Percentiles rank a stretch among this genome's conserved stretches.
Evolutionary conservation across 148 eudicot species (phyloP).

Genomic region (Silene uniflora): DNA sequence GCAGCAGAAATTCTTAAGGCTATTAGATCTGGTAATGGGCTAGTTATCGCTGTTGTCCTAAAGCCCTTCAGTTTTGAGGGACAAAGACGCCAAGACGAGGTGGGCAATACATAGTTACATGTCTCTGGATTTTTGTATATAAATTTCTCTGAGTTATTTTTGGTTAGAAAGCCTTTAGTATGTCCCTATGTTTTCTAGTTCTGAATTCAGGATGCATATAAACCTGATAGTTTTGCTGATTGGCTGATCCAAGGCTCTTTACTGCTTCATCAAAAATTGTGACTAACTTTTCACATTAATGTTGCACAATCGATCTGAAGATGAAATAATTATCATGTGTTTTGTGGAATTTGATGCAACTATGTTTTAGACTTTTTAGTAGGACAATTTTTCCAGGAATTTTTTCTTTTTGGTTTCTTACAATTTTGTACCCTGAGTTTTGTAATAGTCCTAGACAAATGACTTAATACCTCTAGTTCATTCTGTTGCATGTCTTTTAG

Average conservation of each 20-base stretch:
- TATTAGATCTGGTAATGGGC: conserved; percentile 47
- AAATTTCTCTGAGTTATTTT: conserved; percentile 2
- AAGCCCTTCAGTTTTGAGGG: conserved; percentile 97
- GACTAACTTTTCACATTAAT: neutral
- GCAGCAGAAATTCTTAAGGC: conserved; percentile 52
- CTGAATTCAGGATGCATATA: neutral
- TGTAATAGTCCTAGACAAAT: no score
- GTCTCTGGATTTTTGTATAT: neutral
- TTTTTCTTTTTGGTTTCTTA: no score
- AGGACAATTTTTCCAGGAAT: neutral
- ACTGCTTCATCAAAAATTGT: neutral
- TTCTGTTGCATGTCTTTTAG: no score
- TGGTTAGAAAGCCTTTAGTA: neutral
- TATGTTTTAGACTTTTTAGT: neutral
- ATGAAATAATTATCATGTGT: neutral
- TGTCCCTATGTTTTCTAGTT: no score
- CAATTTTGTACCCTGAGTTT: no score
- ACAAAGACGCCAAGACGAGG: conserved; percentile 90
- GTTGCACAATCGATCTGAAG: neutral
- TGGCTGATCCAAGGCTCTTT: neutral
- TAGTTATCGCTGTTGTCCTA: conserved; percentile 61
- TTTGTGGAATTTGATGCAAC: neutral
- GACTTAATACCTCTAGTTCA: no score
- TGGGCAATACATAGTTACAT: conserved; percentile 15
- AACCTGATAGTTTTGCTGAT: neutral